These are phyloP conservation scores for Mycena amicta DNA, from an alignment of 768 basidiomycete genomes.

Conservation along the genomic window DNA sequence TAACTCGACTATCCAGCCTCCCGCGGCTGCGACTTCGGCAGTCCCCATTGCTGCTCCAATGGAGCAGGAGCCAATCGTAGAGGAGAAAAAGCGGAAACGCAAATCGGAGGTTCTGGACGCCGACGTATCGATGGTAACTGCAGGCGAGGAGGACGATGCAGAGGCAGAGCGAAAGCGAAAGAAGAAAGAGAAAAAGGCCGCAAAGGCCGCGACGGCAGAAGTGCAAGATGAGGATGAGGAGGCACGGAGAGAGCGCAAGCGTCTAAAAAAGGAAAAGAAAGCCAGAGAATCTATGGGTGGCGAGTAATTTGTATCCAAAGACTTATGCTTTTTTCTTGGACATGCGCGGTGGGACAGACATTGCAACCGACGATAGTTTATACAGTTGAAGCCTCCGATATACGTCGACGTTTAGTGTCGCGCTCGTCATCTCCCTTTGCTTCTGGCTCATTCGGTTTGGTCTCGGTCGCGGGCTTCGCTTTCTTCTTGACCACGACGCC, in stretches of 20 bases:
- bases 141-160: conserved; percentile 45
- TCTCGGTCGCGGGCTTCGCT: conserved; percentile 41
- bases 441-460: conserved; percentile 21
- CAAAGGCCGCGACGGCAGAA: conserved; percentile 47
- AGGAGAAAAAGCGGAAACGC: conserved; percentile 85
- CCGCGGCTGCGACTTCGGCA: conserved; percentile 34
- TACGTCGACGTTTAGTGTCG: conserved; percentile 62
- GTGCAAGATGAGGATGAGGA: conserved; percentile 63
- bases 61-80: conserved; percentile 24
- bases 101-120: conserved; percentile 60
- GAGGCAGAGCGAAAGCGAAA: conserved; percentile 59
- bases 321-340: no score
- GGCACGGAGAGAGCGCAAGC: conserved; percentile 62
- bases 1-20: conserved; percentile 32
- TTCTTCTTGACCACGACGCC: conserved; percentile 84
- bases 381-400: conserved; percentile 33
- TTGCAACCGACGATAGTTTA: no score
- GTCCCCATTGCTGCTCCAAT: conserved; percentile 20
- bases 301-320: conserved; percentile 29
- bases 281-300: conserved; percentile 46
- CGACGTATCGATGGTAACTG: conserved; percentile 43
- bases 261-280: conserved; percentile 72
- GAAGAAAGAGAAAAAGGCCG: conserved; percentile 66
- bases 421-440: conserved; percentile 27
- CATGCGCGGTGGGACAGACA: no score